A percentile compares a stretch with the other conserved stretches of the same genome.
Evolutionary conservation across 352 stramenopile genomes (phyloP).

Genomic region (Pythium guiyangense): DNA sequence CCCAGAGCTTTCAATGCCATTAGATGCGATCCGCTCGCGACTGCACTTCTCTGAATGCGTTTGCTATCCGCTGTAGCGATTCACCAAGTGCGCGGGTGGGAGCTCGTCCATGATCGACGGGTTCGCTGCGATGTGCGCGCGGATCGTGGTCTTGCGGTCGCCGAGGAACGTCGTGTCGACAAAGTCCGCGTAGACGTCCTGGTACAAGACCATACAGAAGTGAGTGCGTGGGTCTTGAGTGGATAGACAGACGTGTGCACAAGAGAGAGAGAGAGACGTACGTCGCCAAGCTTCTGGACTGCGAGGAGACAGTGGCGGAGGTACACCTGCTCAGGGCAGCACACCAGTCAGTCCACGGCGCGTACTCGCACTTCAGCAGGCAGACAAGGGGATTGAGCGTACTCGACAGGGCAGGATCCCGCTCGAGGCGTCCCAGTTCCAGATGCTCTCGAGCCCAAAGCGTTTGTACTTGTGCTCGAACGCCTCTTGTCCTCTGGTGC

Average conservation of each 20-base stretch:
- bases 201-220: too few relatives aligned
- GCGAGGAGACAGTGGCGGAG: conserved; percentile 91
- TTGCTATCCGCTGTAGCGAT: conserved; percentile 85
- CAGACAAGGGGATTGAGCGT: too few relatives aligned
- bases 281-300: conserved; percentile 71
- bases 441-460: conserved; percentile 89
- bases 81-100: conserved; percentile 64
- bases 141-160: conserved; percentile 84
- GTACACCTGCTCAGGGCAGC: conserved; percentile 51
- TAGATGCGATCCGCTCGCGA: too few relatives aligned
- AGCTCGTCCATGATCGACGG: conserved; percentile 78
- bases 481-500: conserved; percentile 59
- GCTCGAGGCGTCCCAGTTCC: conserved; percentile 78
- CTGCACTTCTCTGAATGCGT: too few relatives aligned
- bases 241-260: not conserved
- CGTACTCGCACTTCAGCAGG: too few relatives aligned
- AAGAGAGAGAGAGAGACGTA: conserved; percentile 10
- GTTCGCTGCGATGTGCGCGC: conserved; percentile 78
- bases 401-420: conserved; percentile 85
- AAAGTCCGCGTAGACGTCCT: conserved; percentile 77
- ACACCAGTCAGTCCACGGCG: not conserved
- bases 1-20: too few relatives aligned
- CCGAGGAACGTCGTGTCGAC: conserved; percentile 89
- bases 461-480: conserved; percentile 84
- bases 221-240: not conserved